Conservation (phyloP, 2,329 filamentous ascomycete species). For the Colletotrichum lini region DNA sequence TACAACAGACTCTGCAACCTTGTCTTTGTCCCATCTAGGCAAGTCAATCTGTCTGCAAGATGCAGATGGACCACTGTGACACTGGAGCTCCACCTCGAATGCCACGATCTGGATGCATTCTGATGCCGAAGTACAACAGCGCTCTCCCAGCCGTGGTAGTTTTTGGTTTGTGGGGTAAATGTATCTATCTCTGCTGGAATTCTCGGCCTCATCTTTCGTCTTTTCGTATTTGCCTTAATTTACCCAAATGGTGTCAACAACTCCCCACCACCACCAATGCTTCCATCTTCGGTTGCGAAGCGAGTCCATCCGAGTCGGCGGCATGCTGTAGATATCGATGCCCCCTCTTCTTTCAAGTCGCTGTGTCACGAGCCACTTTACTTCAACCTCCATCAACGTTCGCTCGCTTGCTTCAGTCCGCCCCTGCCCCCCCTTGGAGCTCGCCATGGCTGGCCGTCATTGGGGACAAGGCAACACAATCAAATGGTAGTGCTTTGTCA, state of each 20-base stretch:
- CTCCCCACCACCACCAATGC: background rate
- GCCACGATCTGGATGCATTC: slow-evolving; percentile 22
- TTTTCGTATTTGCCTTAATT: slow-evolving; percentile 33
- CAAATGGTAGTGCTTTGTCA: slow-evolving; percentile 36
- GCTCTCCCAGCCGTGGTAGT: slow-evolving; percentile 5
- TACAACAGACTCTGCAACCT: slow-evolving; percentile 34
- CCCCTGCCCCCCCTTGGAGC: background rate
- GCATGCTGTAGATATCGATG: slow-evolving; percentile 31
- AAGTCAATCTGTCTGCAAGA: slow-evolving; percentile 37
- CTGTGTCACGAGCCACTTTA: slow-evolving; percentile 37
- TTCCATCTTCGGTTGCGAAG: slow-evolving; percentile 35
- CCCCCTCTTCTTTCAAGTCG: background rate
- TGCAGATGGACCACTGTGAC: slow-evolving; percentile 37
- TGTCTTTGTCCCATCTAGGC: slow-evolving; percentile 37
- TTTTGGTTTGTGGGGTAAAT: slow-evolving; percentile 32
- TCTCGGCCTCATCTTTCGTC: slow-evolving; percentile 27
- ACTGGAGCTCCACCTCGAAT: slow-evolving; percentile 36
- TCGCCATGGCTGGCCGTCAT: slow-evolving; percentile 4
- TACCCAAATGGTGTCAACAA: slow-evolving; percentile 43
- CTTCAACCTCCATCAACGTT: slow-evolving; percentile 34
- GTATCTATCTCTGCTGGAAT: slow-evolving; percentile 13
- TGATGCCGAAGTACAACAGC: slow-evolving; percentile 26
- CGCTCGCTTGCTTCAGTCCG: slow-evolving; percentile 19
- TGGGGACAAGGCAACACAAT: background rate
- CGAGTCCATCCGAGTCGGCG: slow-evolving; percentile 30